Conservation (phyloP, 805 yeast genomes). For the Dipodascopsis uninucleata region DNA sequence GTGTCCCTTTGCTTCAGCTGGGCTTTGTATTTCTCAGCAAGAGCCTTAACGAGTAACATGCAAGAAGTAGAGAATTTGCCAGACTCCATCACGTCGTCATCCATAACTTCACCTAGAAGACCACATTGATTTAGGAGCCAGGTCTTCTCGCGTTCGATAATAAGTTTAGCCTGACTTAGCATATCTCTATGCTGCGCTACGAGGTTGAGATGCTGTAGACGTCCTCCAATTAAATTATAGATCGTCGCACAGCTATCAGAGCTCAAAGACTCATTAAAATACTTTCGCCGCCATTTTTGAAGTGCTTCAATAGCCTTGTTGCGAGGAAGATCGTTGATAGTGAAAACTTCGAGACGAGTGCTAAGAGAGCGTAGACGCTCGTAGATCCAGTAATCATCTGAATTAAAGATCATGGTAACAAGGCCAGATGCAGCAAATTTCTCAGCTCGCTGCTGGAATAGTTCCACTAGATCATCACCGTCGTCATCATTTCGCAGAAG, state of each 20-base stretch:
- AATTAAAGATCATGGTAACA: slow-evolving; percentile 66
- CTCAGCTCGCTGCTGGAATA: slow-evolving; percentile 74
- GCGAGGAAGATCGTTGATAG: slow-evolving; percentile 57
- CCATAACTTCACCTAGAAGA: slow-evolving; percentile 71
- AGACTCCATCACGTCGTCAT: slow-evolving; percentile 70
- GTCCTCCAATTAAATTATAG: slow-evolving; percentile 72
- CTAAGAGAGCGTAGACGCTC: slow-evolving; percentile 69
- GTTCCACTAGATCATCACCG: slow-evolving; percentile 64
- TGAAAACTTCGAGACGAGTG: slow-evolving; percentile 68
- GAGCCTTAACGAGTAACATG: slow-evolving; percentile 65
- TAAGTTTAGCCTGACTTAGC: slow-evolving; percentile 28
- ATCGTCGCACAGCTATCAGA: slow-evolving; percentile 49
- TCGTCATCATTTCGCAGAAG: slow-evolving; percentile 71
- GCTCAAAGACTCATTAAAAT: slow-evolving; percentile 41
- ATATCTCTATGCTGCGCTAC: slow-evolving; percentile 59
- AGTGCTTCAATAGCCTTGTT: slow-evolving; percentile 54
- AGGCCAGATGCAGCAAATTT: slow-evolving; percentile 68
- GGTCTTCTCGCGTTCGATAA: slow-evolving; percentile 75
- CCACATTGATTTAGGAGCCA: slow-evolving; percentile 87
- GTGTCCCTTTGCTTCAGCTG: slow-evolving; percentile 30
- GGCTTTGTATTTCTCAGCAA: slow-evolving; percentile 62
- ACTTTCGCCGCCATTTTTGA: slow-evolving; percentile 40
- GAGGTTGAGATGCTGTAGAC: slow-evolving; percentile 76
- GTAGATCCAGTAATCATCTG: slow-evolving; percentile 85
- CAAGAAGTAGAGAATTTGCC: slow-evolving; percentile 76